Percentiles rank a stretch among this genome's conserved stretches.
Conservation (phyloP, 805 yeast species). For the Nakazawaea wickerhamii region DNA sequence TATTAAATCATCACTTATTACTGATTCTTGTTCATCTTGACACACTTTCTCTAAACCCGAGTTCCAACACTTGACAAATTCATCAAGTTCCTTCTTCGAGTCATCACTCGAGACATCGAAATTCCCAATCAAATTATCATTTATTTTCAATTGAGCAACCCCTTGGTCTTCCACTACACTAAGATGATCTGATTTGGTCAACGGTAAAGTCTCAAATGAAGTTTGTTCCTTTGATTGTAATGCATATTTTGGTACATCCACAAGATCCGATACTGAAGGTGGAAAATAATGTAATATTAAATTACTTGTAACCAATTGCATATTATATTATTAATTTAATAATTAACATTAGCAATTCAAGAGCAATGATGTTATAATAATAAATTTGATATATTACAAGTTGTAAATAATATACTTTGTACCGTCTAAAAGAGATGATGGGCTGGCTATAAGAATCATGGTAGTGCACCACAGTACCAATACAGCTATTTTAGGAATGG, state of each 20-base stretch:
- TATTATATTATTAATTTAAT: not conserved
- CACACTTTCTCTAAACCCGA: not conserved
- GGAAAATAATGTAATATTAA: conserved; percentile 1
- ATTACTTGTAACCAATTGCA: conserved; percentile 3
- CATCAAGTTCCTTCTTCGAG: not conserved
- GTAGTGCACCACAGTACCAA: no score
- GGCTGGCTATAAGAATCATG: no score
- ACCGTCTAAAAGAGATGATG: no score
- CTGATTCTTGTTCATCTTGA: not conserved
- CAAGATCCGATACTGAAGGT: not conserved
- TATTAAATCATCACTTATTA: not conserved
- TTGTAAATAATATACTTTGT: no score
- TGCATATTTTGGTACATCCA: conserved; percentile 3
- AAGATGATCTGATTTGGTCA: not conserved
- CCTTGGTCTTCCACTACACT: not conserved
- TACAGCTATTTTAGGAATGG: no score
- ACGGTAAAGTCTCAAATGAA: not conserved
- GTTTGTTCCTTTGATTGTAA: conserved; percentile 2
- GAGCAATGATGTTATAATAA: no score
- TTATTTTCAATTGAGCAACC: not conserved
- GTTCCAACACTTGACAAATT: conserved; percentile 5
- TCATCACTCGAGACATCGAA: not conserved
- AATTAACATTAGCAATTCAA: not conserved
- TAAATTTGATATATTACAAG: no score
- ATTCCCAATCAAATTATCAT: not conserved